Base-by-base conservation (phyloP, 495 filamentous ascomycete species). In the Astrocystis sublimbata region DNA sequence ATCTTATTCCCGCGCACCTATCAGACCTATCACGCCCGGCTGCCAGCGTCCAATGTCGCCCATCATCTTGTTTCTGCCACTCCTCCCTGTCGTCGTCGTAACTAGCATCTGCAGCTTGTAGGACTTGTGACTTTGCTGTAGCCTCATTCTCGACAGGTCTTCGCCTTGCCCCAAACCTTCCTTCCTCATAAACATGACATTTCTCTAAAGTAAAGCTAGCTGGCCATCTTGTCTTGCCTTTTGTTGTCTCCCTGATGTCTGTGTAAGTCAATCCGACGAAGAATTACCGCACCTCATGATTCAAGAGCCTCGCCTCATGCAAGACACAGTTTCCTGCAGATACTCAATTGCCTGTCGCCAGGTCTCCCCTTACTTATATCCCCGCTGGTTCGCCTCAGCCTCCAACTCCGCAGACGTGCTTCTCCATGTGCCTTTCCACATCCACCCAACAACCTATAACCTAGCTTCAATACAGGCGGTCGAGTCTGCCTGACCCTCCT, bases 111-210 rank as follows among this genome's bases (percentile, higher is more conserved):
- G 35, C 35, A 28, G 35, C 26, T 23, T 17, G 26, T 38, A 58
- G 42, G 42, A 60, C 58, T 33, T 36, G 46, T 60, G 58, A 60
- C 42, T 35, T 51, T 33, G 42, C 15, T 31, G 46, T 31, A 60
- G 58, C 58, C 58, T 60, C 58, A 60, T 30, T 8, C 6, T 43
- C n/a, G 4, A 13, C 33, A 19, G 6, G 24, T 24, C 23, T 52
- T 21, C 24, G 28, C 40, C 19, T n/a, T 24, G 12, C 53, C 50
- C 31, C 12, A 2, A 23, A 40, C 2, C 17, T 30, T 2, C 19
- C 26, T 45, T 45, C 23, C 6, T 45, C 45, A 28, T 31, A 31
- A 43, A 23, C 23, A 15, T 36, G 33, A 6, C 49, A 33, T 21
- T 35, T 6, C 9, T 17, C 35, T 17, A 28, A 35, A 51, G 49